These are phyloP conservation scores for Cyberlindnera galapagoensis DNA, from an alignment of 805 yeast genomes.

Conservation along the genomic window DNA sequence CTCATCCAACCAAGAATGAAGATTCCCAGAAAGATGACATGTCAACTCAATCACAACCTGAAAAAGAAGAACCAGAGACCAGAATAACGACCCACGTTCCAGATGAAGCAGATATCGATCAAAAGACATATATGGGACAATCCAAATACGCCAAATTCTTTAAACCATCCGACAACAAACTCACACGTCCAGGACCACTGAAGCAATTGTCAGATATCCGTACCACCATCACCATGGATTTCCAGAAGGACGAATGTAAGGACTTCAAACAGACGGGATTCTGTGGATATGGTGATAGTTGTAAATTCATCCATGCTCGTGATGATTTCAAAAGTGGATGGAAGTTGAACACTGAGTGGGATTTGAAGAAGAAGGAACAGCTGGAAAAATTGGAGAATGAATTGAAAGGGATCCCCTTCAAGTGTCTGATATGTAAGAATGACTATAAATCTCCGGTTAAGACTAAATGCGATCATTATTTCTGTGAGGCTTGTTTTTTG, in stretches of 20 bases:
- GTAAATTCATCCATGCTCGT: slow-evolving; percentile 88
- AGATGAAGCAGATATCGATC: slow-evolving; percentile 13
- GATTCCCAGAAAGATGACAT: slow-evolving; percentile 23
- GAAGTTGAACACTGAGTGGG: slow-evolving; percentile 71
- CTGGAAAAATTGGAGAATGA: slow-evolving; percentile 22
- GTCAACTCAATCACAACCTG: slow-evolving; percentile 16
- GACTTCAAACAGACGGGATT: slow-evolving; percentile 87
- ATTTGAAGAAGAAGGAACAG: slow-evolving; percentile 23
- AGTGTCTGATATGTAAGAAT: slow-evolving; percentile 53
- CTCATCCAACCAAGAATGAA: slow-evolving; percentile 12
- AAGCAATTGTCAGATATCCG: slow-evolving; percentile 43
- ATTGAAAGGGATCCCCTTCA: slow-evolving; percentile 41
- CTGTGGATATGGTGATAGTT: slow-evolving; percentile 96
- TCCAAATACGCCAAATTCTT: slow-evolving; percentile 21
- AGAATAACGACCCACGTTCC: slow-evolving; percentile 7
- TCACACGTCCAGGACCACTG: slow-evolving; percentile 31
- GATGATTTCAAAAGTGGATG: slow-evolving; percentile 75
- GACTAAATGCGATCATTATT: slow-evolving; percentile 57
- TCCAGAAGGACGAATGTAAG: slow-evolving; percentile 90
- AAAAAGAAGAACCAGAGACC: slow-evolving; percentile 16
- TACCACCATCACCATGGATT: slow-evolving; percentile 70
- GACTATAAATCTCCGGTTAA: slow-evolving; percentile 51
- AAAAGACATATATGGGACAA: slow-evolving; percentile 26
- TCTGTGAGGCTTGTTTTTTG: slow-evolving; percentile 57
- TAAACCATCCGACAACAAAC: slow-evolving; percentile 15